Conservation (phyloP, 2,329 filamentous ascomycete species). For the Diaporthe ampelina region DNA sequence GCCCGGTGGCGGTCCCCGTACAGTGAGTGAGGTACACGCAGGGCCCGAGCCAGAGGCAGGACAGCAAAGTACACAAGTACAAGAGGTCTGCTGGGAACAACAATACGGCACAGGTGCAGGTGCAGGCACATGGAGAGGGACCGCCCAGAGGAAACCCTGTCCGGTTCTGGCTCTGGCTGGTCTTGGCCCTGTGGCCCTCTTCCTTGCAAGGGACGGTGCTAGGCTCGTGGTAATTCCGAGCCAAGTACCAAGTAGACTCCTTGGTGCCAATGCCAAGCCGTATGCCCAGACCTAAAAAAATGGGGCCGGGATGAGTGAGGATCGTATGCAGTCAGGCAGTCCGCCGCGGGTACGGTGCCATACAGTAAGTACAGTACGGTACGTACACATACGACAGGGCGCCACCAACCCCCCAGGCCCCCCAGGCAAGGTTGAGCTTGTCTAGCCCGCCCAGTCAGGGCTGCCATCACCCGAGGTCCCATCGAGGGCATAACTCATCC, state of each 20-base stretch:
- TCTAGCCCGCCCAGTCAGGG: slow-evolving; percentile 28
- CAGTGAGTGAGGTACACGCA: background rate
- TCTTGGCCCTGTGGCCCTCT: slow-evolving; percentile 29
- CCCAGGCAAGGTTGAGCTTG: slow-evolving; percentile 27
- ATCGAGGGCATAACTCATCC: slow-evolving; percentile 12
- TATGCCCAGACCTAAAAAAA: slow-evolving; percentile 31
- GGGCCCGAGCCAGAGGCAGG: too few species aligned
- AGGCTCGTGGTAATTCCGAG: slow-evolving; percentile 30
- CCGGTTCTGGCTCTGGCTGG: slow-evolving; percentile 18
- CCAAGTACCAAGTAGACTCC: slow-evolving; percentile 37
- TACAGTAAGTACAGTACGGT: slow-evolving; percentile 2
- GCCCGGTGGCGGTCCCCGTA: slow-evolving; percentile 6
- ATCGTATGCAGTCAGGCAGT: slow-evolving; percentile 25
- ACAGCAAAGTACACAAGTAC: background rate
- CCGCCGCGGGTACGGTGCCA: slow-evolving; percentile 2
- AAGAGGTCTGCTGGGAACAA: slow-evolving; percentile 9
- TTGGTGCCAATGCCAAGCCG: slow-evolving; percentile 33
- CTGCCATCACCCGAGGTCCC: slow-evolving; percentile 22
- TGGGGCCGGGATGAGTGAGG: slow-evolving; percentile 30
- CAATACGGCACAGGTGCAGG: background rate
- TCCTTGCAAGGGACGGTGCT: slow-evolving; percentile 30
- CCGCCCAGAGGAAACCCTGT: slow-evolving; percentile 1
- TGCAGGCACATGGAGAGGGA: background rate
- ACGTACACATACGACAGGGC: slow-evolving; percentile 18
- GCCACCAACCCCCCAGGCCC: background rate